These are phyloP conservation scores for Dactylellina cionopaga DNA, from an alignment of 2,329 filamentous ascomycete genomes.

Conservation along the genomic window DNA sequence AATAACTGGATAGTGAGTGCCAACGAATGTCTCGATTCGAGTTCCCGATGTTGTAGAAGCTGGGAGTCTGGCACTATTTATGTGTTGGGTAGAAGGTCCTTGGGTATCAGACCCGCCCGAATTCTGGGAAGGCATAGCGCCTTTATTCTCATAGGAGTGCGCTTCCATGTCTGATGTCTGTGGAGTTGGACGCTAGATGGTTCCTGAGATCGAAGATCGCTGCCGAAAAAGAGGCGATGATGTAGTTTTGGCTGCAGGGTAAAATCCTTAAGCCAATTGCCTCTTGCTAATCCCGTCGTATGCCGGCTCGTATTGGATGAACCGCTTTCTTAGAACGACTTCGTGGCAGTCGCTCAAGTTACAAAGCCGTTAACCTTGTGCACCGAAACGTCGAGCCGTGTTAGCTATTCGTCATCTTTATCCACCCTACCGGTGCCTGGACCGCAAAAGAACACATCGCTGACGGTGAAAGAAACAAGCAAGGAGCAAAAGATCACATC, in stretches of 20 bases:
- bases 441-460: background rate
- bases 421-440: conserved; percentile 1
- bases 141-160: conserved; percentile 44
- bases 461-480: background rate
- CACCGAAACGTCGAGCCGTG: conserved; percentile 10
- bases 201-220: conserved; percentile 36
- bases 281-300: conserved; percentile 7
- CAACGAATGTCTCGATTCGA: conserved; percentile 47
- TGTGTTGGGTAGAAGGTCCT: conserved; percentile 36
- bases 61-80: conserved; percentile 34
- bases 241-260: conserved; percentile 48
- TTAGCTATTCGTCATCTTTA: conserved; percentile 39
- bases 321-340: conserved; percentile 7
- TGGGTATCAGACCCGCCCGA: conserved; percentile 27
- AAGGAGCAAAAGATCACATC: background rate
- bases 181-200: too few relatives aligned
- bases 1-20: conserved; percentile 36
- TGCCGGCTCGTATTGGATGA: conserved; percentile 29
- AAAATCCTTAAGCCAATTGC: conserved; percentile 15
- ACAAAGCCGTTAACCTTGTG: conserved; percentile 14
- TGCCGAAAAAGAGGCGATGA: conserved; percentile 26
- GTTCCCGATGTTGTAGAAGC: conserved; percentile 21
- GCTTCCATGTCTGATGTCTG: conserved; percentile 35
- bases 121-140: conserved; percentile 35
- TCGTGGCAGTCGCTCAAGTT: background rate